Conservation (phyloP, 352 stramenopile genomes). For the Blastocystis sp. region DNA sequence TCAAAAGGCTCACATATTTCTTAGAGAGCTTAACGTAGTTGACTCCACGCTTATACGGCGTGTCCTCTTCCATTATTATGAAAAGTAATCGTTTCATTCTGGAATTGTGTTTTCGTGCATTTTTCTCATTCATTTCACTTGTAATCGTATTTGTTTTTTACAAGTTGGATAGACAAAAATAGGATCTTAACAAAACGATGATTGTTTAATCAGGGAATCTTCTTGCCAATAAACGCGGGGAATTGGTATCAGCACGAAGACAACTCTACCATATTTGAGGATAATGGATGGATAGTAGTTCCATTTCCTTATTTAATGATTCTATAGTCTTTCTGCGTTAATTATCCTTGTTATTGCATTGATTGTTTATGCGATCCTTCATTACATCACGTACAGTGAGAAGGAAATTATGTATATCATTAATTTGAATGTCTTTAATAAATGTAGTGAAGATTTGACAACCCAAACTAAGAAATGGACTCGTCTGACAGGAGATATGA, state of each 20-base stretch:
- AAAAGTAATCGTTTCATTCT: neutral
- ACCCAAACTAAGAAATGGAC: neutral
- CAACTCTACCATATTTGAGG: neutral
- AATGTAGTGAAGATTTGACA: neutral
- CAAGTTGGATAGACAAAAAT: neutral
- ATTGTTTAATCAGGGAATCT: neutral
- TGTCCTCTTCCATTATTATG: neutral
- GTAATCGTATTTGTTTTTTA: neutral
- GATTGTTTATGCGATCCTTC: slow-evolving; percentile 18
- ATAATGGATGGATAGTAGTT: slow-evolving; percentile 30
- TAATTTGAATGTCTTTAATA: neutral
- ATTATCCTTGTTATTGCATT: neutral
- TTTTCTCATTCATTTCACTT: neutral
- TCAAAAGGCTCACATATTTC: slow-evolving; percentile 46
- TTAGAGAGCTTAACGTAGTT: slow-evolving; percentile 54
- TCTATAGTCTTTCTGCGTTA: neutral
- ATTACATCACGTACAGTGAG: neutral
- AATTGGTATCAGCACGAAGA: neutral
- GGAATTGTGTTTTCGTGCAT: neutral
- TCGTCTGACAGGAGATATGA: neutral
- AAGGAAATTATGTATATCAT: slow-evolving; percentile 38
- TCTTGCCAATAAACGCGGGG: neutral
- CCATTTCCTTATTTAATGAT: neutral
- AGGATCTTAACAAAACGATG: neutral
- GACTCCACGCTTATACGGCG: slow-evolving; percentile 24